A percentile compares a stretch with the other conserved stretches of the same genome.
Conservation (phyloP, 306 rosid species). For the Prunus fruticosa region DNA sequence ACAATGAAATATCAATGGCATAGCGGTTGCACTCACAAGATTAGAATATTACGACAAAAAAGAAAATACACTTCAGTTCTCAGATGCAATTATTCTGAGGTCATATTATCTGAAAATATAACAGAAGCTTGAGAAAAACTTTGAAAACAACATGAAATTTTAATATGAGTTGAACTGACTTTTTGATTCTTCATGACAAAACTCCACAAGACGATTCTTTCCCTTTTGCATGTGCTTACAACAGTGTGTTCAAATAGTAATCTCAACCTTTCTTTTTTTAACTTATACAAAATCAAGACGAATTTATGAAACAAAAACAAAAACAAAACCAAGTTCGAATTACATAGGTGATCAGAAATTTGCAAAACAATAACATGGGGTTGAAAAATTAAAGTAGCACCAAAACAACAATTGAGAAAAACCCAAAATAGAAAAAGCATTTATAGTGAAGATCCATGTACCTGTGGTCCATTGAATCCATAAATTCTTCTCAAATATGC, state of each 20-base stretch:
- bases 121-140: background rate
- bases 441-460: conserved; percentile 26
- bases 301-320: background rate
- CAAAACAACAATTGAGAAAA: conserved; percentile 7
- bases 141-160: background rate
- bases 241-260: background rate
- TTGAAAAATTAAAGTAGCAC: background rate
- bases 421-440: conserved; percentile 12
- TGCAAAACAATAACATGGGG: background rate
- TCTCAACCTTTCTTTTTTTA: background rate
- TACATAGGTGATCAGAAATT: background rate
- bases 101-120: background rate
- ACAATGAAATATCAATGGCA: background rate
- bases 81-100: background rate
- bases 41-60: background rate
- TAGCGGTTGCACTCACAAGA: background rate
- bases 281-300: background rate
- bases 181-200: background rate
- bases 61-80: background rate
- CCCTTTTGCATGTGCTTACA: background rate
- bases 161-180: background rate
- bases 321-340: background rate
- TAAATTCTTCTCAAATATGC: background rate
- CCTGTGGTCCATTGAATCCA: conserved; percentile 34
- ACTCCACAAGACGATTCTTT: background rate